A percentile compares a stretch with the other conserved stretches of the same genome.
Evolutionary conservation across 768 basidiomycete species (phyloP).

Genomic region (Myochromella boudieri): DNA sequence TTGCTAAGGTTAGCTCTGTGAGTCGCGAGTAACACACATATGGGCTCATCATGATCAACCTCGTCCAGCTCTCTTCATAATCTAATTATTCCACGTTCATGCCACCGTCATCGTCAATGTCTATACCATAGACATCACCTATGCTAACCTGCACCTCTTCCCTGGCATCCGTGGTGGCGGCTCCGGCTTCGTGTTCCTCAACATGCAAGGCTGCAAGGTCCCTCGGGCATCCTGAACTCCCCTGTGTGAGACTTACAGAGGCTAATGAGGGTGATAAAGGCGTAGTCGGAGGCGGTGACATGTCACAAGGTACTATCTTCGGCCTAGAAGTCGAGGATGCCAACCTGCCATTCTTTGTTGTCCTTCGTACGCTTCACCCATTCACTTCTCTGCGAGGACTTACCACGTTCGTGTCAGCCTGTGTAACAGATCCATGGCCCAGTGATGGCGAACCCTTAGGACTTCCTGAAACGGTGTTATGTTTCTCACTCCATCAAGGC

Average conservation of each 20-base stretch:
- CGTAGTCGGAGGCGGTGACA: conserved; percentile 38
- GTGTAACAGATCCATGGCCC: too few relatives aligned
- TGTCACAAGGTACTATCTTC: too few relatives aligned
- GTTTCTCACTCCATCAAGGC: too few relatives aligned
- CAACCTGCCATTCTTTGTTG: too few relatives aligned
- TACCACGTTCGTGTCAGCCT: too few relatives aligned
- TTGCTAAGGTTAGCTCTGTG: conserved; percentile 55
- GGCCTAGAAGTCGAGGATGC: too few relatives aligned
- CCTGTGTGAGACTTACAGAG: conserved; percentile 26
- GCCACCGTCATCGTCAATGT: conserved; percentile 19
- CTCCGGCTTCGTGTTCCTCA: conserved; percentile 57
- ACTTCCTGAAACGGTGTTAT: too few relatives aligned
- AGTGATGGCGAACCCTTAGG: too few relatives aligned
- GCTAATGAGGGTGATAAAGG: conserved; percentile 27
- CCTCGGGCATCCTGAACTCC: conserved; percentile 39
- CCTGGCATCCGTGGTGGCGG: conserved; percentile 55
- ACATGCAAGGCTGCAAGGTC: conserved; percentile 48
- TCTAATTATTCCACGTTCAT: conserved; percentile 16
- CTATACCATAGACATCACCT: conserved; percentile 16
- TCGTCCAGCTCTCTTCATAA: conserved; percentile 24
- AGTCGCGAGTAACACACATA: too few relatives aligned
- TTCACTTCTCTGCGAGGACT: too few relatives aligned
- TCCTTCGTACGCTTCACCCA: too few relatives aligned
- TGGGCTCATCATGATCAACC: conserved; percentile 51
- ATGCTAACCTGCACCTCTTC: conserved; percentile 47